Evolutionary conservation across 2,329 filamentous ascomycete genomes (phyloP), one percentile per base, ranked within the genome.

Genomic region (Chaetomium globosum): DNA sequence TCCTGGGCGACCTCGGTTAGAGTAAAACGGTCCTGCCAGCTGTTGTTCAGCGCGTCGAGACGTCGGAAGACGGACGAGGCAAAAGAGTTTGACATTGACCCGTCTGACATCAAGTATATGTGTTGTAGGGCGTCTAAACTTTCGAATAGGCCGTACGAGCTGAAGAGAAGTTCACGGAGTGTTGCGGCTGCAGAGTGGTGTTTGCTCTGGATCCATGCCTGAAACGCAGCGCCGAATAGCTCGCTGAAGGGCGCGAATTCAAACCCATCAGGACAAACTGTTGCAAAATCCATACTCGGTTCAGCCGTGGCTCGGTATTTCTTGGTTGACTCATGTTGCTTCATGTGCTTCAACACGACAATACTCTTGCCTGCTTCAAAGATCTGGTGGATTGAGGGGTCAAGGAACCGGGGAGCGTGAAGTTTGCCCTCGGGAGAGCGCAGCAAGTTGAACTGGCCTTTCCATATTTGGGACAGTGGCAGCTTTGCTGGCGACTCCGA

Each of bases 361-460:
- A 95, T 88, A 71, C 90, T 96, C 77, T 97, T 97, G 0, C 94
- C 94, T 1, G 92, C 89, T 1, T 89, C 92, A 72, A 97, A 94
- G 46, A 97, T 92, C 67, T 88, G 90, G 28, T 81, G 79, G 0
- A 86, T 87, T 1, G 88, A 85, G 2, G 88, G 83, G 48, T 88
- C 85, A 4, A 97, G 81, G 69, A 97, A 97, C 2, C 79, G 82
- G 0, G 94, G 93, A 0, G 89, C 88, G 71, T 89, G 87, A 1
- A 93, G 75, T 1, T 78, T 77, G 19, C 88, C 87, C 51, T 86
- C 80, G 3, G 82, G 76, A 0, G 87, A 86, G 13, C 79, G 81
- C 30, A 88, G 85, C 16, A 97, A 79, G 26, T 83, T 81, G 75
- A 88, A 97, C 71, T 89, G 87, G 65, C 88, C 83, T 69, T 89